These are phyloP conservation scores for Magnusiomyces suaveolens DNA, from an alignment of 1,139 yeast genomes.

Conservation along the genomic window DNA sequence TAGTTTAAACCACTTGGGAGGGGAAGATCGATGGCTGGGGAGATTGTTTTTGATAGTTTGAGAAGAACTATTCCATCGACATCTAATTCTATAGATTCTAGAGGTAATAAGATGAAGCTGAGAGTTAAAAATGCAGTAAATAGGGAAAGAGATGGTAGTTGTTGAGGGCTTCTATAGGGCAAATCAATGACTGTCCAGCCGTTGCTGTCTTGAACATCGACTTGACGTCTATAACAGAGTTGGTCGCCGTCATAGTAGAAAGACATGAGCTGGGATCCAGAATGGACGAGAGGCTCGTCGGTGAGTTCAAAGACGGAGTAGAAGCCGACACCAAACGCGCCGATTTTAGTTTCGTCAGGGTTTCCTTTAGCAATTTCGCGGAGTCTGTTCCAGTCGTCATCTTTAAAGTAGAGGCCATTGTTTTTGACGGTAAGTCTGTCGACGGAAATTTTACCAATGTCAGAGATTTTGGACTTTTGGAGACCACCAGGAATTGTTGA, in stretches of 20 bases:
- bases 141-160: slow-evolving; percentile 29
- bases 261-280: slow-evolving; percentile 33
- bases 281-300: slow-evolving; percentile 45
- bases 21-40: slow-evolving; percentile 20
- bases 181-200: slow-evolving; percentile 35
- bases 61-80: slow-evolving; percentile 28
- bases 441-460: slow-evolving; percentile 26
- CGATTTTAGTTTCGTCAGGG: slow-evolving; percentile 94
- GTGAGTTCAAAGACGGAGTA: slow-evolving; percentile 96
- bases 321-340: slow-evolving; percentile 99
- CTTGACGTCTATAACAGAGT: slow-evolving; percentile 28
- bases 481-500: slow-evolving; percentile 15
- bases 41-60: slow-evolving; percentile 24
- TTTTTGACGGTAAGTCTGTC: slow-evolving; percentile 30
- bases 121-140: slow-evolving; percentile 35
- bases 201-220: slow-evolving; percentile 21
- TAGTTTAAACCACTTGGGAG: slow-evolving; percentile 25
- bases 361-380: slow-evolving; percentile 38
- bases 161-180: slow-evolving; percentile 29
- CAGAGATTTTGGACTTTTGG: slow-evolving; percentile 16
- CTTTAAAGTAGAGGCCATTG: slow-evolving; percentile 32
- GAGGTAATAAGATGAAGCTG: slow-evolving; percentile 32
- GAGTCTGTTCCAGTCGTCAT: slow-evolving; percentile 35
- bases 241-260: slow-evolving; percentile 36
- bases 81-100: slow-evolving; percentile 26